A percentile compares a stretch with the other conserved stretches of the same genome.
These are phyloP conservation scores for Arctostaphylos glauca DNA, from an alignment of 148 eudicot species.

Conservation along the genomic window DNA sequence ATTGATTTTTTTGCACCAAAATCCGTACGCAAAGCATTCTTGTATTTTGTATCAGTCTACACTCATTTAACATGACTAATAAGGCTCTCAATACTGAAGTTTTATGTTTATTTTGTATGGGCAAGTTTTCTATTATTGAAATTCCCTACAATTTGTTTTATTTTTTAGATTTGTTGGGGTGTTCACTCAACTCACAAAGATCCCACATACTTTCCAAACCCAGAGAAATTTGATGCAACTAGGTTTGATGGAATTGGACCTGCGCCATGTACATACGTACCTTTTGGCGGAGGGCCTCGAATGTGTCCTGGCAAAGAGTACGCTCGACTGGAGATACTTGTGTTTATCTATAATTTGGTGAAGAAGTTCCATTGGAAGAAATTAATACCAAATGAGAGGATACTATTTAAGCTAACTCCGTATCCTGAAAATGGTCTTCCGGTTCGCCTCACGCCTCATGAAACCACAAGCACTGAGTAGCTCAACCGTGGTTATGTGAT, in stretches of 20 bases:
- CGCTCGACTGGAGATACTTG: conserved; percentile 21
- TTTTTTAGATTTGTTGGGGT: conserved; percentile 20
- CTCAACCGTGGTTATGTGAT: not conserved
- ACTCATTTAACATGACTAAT: not conserved
- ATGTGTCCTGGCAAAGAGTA: conserved; percentile 32
- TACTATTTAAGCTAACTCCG: conserved; percentile 19
- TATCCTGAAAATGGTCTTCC: conserved; percentile 26
- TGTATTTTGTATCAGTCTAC: not conserved
- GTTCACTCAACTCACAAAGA: conserved; percentile 23
- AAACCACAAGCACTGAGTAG: not conserved
- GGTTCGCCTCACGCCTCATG: conserved; percentile 11
- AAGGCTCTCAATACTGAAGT: not conserved
- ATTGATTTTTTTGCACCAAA: too few relatives aligned
- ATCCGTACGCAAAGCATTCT: too few relatives aligned
- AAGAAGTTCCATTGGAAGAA: conserved; percentile 26
- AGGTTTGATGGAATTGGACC: conserved; percentile 30
- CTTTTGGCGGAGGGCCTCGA: conserved; percentile 30
- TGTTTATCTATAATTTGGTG: conserved; percentile 23
- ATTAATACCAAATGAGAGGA: conserved; percentile 18
- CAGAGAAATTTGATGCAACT: conserved; percentile 27
- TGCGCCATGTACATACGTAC: conserved; percentile 24
- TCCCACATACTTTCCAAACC: conserved; percentile 23
- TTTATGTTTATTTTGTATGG: not conserved
- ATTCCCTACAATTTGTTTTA: not conserved
- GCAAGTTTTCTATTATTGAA: not conserved